Base-by-base conservation (phyloP, 2,329 filamentous ascomycete species). In the Ophiostoma novo-ulmi region DNA sequence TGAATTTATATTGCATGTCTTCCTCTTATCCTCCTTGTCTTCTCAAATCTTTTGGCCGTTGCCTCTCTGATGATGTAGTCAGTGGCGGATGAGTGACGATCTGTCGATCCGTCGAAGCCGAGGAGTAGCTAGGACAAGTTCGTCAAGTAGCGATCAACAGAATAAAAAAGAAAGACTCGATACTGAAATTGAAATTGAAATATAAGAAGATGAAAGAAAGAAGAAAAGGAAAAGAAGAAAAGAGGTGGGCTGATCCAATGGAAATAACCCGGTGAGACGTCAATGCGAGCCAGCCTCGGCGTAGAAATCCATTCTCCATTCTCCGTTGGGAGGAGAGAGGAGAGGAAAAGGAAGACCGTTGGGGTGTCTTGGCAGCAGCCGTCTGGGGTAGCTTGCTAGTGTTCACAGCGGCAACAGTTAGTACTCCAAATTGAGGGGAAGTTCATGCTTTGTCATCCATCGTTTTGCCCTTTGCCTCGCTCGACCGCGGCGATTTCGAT, bases 341-440 rank as follows among this genome's bases (percentile, higher is more conserved):
- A 11, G 41, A 44, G 41, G 41, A 41, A 8, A 4, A 13, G 39
- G 13, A 3, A 17, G 17, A 5, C 17, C 26, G 55, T 61, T 61
- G 55, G 22, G 44, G 44, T 48, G 52, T 58, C 52, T 58, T 26
- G 52, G 26, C 58, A 31, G 26, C 58, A 6, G 4, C 13, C 35
- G 58, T 63, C 58, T 35, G 58, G 58, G 58, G 58, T 63, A 63
- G 58, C 58, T 63, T 22, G 5, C 52, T 31, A 31, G 52, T 17
- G 52, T 8, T 58, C 31, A 31, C 31, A 31, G 31, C 31, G 31
- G 31, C 31, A 31, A 31, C 31, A 31, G 31, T 31, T 31, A 31
- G 31, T 31, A 35, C 58, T 14, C 58, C 26, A 35, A 63, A 35
- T 63, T 63, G 58, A 63, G 58, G 58, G 58, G 58, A 63, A 35